Evolutionary conservation across 192 early-diverging fungal species (phyloP), one percentile per base, ranked within the genome.

Genomic region (Linnemannia zychae): DNA sequence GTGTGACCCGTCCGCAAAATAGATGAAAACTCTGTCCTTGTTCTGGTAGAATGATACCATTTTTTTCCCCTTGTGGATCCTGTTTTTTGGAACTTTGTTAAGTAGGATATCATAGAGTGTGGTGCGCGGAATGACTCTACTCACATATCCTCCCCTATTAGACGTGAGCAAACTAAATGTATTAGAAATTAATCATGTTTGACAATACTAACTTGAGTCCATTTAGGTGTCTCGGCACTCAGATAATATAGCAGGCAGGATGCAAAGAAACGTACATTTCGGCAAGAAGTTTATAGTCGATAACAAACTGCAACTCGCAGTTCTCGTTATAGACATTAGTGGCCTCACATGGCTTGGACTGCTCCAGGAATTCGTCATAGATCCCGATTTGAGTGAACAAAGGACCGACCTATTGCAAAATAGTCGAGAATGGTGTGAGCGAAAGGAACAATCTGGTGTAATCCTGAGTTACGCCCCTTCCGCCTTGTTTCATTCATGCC

Each of bases 21-120:
- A 47, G n/a, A 74, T 47, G 20, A 33, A 28, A 13, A 77, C 71
- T 4, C 75, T 76, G 7, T 74, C 33, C 3, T 77, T 52, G 71
- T 74, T 63, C 16, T 83, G 75, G 18, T 74, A 52, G 15, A 78
- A 4, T 0, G 65, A 53, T 0, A 83, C 7, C 28, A 83, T 46
- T 34, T 72, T 65, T 28, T 83, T 83, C 6, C 75, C 71, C 71
- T 71, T 74, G 2, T 73, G 63, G 65, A 83, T 36, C 67, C 74
- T 74, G 24, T 74, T 72, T 13, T 73, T 40, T 34, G 78, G 78
- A 4, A 80, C 69, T n/a, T 74, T 71, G 38, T 71, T 53, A 15
- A 80, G 78, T 5, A 80, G 37, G 48, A 74, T 53, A 3, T 74
- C n/a, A 36, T 80, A 74, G 36, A 80, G 65, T 5, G 63, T 44